Base-by-base conservation (phyloP, 352 stramenopile genomes). In the Phytophthora quininea region DNA sequence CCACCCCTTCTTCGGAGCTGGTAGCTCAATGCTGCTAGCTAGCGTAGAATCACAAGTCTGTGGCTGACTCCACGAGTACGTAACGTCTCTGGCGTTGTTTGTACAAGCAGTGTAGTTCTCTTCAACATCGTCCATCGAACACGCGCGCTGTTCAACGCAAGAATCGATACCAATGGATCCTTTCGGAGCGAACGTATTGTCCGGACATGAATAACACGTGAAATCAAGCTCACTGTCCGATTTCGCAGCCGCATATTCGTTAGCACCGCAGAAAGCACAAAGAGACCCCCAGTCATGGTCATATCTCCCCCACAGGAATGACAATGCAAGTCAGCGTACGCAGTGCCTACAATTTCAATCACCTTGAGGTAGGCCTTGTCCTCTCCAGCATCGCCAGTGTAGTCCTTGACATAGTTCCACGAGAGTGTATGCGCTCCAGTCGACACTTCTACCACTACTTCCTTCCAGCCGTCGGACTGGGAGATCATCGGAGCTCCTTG, bases 391-490 rank as follows among this genome's bases (percentile, higher is more conserved):
- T 95, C 88, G 14, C 83, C 84, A 4, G 72, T 70, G 57, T 90
- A 92, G 58, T 93, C 82, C 67, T 93, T 95, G 15, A 87, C 82
- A 61, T 91, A 95, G 53, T 93, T 82, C 88, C 88, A 95, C 47
- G 77, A 76, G 55, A 95, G 79, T 15, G 83, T 83, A 56, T 95
- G 88, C 8, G 83, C 74, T 10, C 88, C 88, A 19, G 80, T 62
- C 0, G 71, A 55, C 2, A 95, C 83, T 9, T 79, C 56, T 29
- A 86, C 84, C 3, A 80, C 76, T 6, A 66, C 77, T 54, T 95
- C 88, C 42, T 83, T 71, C 85, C 86, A 95, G 0, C 81, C 88
- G 46, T 92, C 75, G 4, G 85, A 87, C 42, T 84, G 80, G 0
- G 88, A 93, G 8, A 92, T 57, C 2, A 92, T 56, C 5, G 65